Percentiles rank a stretch among this genome's conserved stretches.
Evolutionary conservation across 768 basidiomycete species (phyloP).

Genomic region (Psilocybe tampanensis): DNA sequence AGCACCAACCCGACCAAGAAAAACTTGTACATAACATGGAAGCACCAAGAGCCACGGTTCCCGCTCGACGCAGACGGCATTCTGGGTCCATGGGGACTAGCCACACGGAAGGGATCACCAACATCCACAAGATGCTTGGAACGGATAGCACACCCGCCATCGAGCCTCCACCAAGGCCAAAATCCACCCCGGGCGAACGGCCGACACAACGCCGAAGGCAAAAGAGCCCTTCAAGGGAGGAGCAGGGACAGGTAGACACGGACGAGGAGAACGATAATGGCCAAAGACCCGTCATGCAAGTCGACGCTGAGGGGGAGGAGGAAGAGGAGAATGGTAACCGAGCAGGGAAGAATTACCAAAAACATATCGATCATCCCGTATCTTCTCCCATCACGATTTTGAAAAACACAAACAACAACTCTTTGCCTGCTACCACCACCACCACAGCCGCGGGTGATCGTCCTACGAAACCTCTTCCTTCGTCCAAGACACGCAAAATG

Average conservation of each 20-base stretch:
- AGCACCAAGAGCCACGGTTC: constrained; percentile 28
- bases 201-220: constrained; percentile 49
- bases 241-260: constrained; percentile 32
- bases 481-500: constrained; percentile 59
- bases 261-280: constrained; percentile 22
- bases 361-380: constrained; percentile 15
- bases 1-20: no score
- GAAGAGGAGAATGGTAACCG: constrained; percentile 6
- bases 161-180: constrained; percentile 66
- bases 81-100: constrained; percentile 53
- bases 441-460: constrained; percentile 34
- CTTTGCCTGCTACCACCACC: constrained; percentile 21
- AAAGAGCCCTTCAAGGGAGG: constrained; percentile 40
- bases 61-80: constrained; percentile 62
- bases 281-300: constrained; percentile 21
- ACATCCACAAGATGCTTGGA: constrained; percentile 18
- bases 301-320: constrained; percentile 20
- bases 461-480: constrained; percentile 66
- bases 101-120: constrained; percentile 23
- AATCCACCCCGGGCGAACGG: constrained; percentile 73
- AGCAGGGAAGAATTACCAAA: constrained; percentile 10
- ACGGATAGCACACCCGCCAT: constrained; percentile 25
- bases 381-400: constrained; percentile 25
- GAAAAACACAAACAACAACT: constrained; percentile 22
- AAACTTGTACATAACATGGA: constrained; percentile 9